Base-by-base conservation (phyloP, 148 eudicot species). In the Fagopyrum esculentum region DNA sequence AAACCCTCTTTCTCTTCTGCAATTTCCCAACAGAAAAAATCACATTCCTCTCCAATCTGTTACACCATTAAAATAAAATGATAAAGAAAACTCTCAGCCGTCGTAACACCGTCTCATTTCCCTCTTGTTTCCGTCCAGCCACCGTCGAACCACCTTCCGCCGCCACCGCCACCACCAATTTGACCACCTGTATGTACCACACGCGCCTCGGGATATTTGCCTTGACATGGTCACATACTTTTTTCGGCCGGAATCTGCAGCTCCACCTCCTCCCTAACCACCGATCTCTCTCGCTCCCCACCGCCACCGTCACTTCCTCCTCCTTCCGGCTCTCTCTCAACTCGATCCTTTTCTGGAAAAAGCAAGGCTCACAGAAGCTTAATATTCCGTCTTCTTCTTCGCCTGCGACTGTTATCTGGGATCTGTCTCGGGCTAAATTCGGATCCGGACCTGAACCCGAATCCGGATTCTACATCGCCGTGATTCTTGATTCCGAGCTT, bases 391-490 rank as follows among this genome's bases (percentile, higher is more conserved):
- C 19, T 72, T 29, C 13, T n/a, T 10, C 79, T 1, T 16, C 73
- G 45, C 9, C 77, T 0, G 43, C 77, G 17, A 60, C 69, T 9
- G n/a, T 91, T 70, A 75, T 75, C 47, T 89, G 87, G 86, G 97
- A 91, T 60, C 82, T 91, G 29, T 78, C 90, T 8, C 47, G 47
- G 0, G 92, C 97, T 71, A 80, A 74, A 75, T 89, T 86, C 79
- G 90, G 89, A 43, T 55, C 92, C 29, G 86, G 87, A 2, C 89
- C 91, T 35, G 93, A 82, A 16, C 97, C 97, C 66, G 76, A 74
- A 5, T 86, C 89, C 22, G 88, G 92, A 50, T 91, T 71, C 91
- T 87, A 84, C 88, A 78, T 91, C 75, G 90, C 90, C 11, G 77
- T 75, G 8, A 55, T 89, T 0, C 48, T 70, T 8, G 78, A 74